phyloP scores from a whole-genome alignment of 352 stramenopile genomes.

The Globisporangium uncinulatum region DNA sequence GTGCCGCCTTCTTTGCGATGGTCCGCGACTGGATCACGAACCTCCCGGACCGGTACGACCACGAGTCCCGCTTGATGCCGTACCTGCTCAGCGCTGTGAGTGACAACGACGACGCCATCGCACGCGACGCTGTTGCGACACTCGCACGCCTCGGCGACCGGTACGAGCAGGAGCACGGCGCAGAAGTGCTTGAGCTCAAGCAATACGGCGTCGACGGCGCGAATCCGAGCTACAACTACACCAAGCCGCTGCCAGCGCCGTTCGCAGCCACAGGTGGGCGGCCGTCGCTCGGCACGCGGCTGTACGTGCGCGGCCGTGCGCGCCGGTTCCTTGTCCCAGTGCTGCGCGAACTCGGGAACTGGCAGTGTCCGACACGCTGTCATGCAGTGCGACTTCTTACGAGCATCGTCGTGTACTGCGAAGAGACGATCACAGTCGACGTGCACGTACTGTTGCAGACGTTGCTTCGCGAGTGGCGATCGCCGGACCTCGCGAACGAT shows the following conservation, averaged over 20 bases:
- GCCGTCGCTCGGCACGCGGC: slow-evolving; percentile 84
- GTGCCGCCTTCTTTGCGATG: slow-evolving; percentile 82
- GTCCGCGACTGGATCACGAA: slow-evolving; percentile 87
- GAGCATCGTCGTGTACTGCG: slow-evolving; percentile 89
- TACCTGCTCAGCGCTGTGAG: slow-evolving; percentile 91
- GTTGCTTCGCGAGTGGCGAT: slow-evolving; percentile 48
- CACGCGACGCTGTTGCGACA: slow-evolving; percentile 54
- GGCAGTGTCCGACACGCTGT: slow-evolving; percentile 75
- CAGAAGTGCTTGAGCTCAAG: slow-evolving; percentile 90
- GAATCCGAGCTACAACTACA: slow-evolving; percentile 84
- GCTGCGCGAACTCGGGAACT: slow-evolving; percentile 90
- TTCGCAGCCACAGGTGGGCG: slow-evolving; percentile 65
- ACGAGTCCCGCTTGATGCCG: slow-evolving; percentile 91
- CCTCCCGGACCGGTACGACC: slow-evolving; percentile 92
- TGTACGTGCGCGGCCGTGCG: slow-evolving; percentile 89
- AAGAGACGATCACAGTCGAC: slow-evolving; percentile 93
- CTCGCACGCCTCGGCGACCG: slow-evolving; percentile 57
- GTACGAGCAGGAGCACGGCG: slow-evolving; percentile 63
- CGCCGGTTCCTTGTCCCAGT: slow-evolving; percentile 88
- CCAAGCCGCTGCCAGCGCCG: slow-evolving; percentile 61
- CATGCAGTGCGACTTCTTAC: slow-evolving; percentile 87
- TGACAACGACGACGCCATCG: slow-evolving; percentile 51
- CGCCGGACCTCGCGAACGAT: slow-evolving; percentile 20
- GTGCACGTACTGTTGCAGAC: slow-evolving; percentile 68
- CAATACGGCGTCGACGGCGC: slow-evolving; percentile 94